Evolutionary conservation across 331 rosid species (phyloP).

Genomic region (Rhamnella rubrinervis): DNA sequence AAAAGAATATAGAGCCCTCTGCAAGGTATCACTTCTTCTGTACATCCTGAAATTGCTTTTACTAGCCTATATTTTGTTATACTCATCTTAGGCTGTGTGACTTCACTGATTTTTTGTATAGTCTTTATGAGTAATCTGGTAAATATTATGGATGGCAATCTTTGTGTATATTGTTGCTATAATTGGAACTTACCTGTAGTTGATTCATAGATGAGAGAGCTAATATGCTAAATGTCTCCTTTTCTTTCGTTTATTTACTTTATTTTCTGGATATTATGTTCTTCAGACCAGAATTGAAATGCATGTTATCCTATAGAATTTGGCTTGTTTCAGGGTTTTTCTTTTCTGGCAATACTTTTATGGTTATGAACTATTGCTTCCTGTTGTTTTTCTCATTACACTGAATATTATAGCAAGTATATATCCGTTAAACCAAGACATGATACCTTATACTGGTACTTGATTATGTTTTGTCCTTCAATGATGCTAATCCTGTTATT

Average conservation of each 20-base stretch:
- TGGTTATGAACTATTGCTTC: neutral
- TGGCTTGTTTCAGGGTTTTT: neutral
- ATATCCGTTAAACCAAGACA: neutral
- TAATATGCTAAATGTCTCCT: neutral
- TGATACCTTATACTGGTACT: neutral
- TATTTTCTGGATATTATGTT: neutral
- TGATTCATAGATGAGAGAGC: neutral
- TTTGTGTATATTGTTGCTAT: neutral
- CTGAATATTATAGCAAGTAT: neutral
- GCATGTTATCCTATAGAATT: neutral
- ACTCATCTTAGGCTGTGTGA: neutral
- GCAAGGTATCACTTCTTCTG: slow-evolving; percentile 60
- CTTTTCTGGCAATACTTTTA: neutral
- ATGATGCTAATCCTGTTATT: slow-evolving; percentile 25
- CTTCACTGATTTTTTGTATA: neutral
- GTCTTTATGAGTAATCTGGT: neutral
- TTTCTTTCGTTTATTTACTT: neutral
- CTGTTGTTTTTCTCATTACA: neutral
- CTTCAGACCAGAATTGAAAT: neutral
- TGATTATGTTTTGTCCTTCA: neutral
- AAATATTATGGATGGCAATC: neutral
- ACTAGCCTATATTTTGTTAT: neutral
- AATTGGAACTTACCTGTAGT: neutral
- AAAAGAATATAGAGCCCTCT: slow-evolving; percentile 92
- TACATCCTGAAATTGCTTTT: slow-evolving; percentile 2